Evolutionary conservation across 441 rosid species (phyloP).

Genomic region (Populus tomentosa): DNA sequence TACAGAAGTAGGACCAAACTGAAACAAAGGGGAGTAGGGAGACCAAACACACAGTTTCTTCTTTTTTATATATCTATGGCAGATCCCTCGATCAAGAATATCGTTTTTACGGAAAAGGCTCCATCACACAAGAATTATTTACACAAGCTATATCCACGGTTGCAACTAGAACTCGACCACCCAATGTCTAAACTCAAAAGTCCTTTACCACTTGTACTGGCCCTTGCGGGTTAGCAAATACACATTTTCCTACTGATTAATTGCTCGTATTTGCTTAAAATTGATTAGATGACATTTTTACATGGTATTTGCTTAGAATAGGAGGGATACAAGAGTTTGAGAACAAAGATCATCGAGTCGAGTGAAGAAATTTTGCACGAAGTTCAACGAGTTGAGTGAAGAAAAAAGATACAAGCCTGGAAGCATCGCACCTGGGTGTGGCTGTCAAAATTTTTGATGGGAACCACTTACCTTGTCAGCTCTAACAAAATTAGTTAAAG

Average conservation of each 20-base stretch:
- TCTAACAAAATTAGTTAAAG: constrained; percentile 23
- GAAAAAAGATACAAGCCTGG: not conserved
- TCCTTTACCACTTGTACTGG: no score
- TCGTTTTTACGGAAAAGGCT: no score
- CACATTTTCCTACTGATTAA: constrained; percentile 2
- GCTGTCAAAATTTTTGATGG: constrained; percentile 1
- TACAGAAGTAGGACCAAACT: not conserved
- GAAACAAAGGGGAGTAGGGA: not conserved
- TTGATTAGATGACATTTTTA: constrained; percentile 27
- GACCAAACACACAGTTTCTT: not conserved
- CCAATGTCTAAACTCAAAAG: no score
- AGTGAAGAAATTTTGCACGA: not conserved
- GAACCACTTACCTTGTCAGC: constrained; percentile 1
- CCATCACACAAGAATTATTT: no score
- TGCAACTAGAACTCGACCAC: no score
- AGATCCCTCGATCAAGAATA: no score
- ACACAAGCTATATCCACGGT: no score
- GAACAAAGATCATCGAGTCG: not conserved
- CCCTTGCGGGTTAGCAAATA: not conserved
- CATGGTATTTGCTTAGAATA: not conserved
- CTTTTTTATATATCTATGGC: no score
- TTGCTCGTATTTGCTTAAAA: constrained; percentile 10
- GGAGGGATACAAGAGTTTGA: not conserved
- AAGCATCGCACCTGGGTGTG: not conserved
- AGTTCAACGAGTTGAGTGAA: constrained; percentile 1